Base-by-base conservation (phyloP, 2,329 filamentous ascomycete species). In the Cladosporium oxysporum region DNA sequence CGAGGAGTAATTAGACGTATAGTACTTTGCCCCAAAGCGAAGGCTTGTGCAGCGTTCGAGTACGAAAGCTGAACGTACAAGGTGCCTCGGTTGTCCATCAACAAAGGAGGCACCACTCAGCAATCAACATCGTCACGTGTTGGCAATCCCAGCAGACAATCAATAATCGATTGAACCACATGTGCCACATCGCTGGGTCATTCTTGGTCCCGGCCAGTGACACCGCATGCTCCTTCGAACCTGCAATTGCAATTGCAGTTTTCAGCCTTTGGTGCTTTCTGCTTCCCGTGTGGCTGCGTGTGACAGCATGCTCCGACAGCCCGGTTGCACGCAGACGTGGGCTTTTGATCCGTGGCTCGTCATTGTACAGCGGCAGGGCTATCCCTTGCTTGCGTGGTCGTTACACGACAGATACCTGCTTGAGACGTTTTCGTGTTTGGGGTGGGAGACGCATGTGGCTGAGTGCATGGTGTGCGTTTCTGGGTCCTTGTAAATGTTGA, bases 171-270 rank as follows among this genome's bases (percentile, higher is more conserved):
- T 47, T n/a, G n/a, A 47, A 21, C 41, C 41, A 47, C 41, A 47
- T 47, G 41, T 47, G n/a, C 41, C 41, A 47, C 41, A 8, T 21
- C 7, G 41, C 41, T 4, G 41, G 41, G 41, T 47, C 41, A 8
- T 47, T 47, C 4, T 23, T 47, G 41, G 41, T 47, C 41, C 41
- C n/a, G 41, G 21, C 21, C 21, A 41, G 59, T 62, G 47, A 21
- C 49, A 62, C 60, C 23, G 31, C 60, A 44, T 62, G 47, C 33
- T 14, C 21, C 50, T 23, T 28, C 26, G 50, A 28, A 37, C 41
- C 35, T 21, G 33, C 49, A 44, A 44, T 47, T 37, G 49, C 60
- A 62, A 62, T 62, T 55, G 60, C 60, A 53, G 23, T 55, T 55
- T 57, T 23, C 49, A 62, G 60, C 49, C 35, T 58, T 21, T 23